phyloP scores from a whole-genome alignment of 345 rosid genomes.

The Streptanthus diversifolius region DNA sequence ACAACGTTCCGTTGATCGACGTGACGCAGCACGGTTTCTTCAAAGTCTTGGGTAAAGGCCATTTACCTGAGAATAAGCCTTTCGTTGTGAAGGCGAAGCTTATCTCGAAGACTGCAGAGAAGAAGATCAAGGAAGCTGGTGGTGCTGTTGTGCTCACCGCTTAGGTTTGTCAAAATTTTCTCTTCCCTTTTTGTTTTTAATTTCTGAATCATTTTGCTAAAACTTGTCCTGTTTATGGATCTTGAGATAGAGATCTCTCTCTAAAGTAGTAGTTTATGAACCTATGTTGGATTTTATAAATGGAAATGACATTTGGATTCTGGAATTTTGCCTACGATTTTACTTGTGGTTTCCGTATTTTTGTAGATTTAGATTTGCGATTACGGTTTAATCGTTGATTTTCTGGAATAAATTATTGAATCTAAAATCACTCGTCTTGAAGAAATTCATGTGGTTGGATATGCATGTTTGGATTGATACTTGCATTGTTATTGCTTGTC shows the following conservation, averaged over 20 bases:
- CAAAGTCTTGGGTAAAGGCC: slow-evolving; percentile 81
- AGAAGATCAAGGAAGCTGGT: slow-evolving; percentile 80
- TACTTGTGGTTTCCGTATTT: not conserved
- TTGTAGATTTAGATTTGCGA: not conserved
- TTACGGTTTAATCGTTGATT: not conserved
- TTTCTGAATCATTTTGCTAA: not conserved
- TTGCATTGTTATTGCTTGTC: not conserved
- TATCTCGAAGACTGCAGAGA: slow-evolving; percentile 70
- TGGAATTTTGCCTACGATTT: not conserved
- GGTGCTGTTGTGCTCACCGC: slow-evolving; percentile 82
- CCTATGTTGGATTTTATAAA: slow-evolving; percentile 12
- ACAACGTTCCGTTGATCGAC: slow-evolving; percentile 59
- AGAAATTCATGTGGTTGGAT: not conserved
- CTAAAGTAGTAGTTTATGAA: slow-evolving; percentile 9
- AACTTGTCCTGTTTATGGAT: slow-evolving; percentile 13
- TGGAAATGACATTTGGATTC: not conserved
- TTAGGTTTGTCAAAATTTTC: slow-evolving; percentile 32
- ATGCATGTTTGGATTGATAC: not conserved
- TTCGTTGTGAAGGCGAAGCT: slow-evolving; percentile 76
- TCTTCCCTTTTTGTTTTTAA: not conserved
- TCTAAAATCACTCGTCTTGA: not conserved
- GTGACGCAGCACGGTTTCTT: slow-evolving; percentile 75
- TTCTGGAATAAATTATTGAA: not conserved
- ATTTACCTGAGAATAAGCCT: slow-evolving; percentile 63
- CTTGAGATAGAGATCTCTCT: not conserved